Evolutionary conservation across 768 basidiomycete species (phyloP), one percentile per base, ranked within the genome.

Genomic region (Lactarius tabidus): DNA sequence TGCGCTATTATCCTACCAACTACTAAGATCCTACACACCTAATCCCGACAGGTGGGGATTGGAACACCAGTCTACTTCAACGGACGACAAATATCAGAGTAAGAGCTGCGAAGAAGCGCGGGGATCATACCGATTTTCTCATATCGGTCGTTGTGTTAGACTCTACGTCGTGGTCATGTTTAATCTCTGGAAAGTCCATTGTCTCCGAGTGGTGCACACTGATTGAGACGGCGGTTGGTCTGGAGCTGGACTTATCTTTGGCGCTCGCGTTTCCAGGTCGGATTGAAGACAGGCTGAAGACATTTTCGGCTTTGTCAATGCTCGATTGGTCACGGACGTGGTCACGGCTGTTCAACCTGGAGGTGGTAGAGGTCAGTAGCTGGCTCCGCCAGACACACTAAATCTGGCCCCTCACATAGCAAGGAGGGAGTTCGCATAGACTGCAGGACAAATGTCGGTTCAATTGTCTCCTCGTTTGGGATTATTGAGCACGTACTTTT

Each of bases 371-470:
- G 29, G 58, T 63, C 61, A 63, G 36, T 14, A 53, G n/a, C 17
- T 9, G 28, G 33, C 29, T n/a, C 33, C 26, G 12, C 1, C 26
- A 18, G 51, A 18, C 29, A 7, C 26, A 23, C n/a, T 45, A 38
- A n/a, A 26, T 59, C n/a, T 29, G 20, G 20, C 56, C 74, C 75
- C 41, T 74, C 74, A 83, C 82, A 81, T 77, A 52, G 81, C 81
- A n/a, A 84, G 72, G 31, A 81, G 70, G 1, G 81, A 82, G 67
- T 83, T 84, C 26, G 83, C 81, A 66, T 84, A 82, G 67, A 80
- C 82, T 83, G 60, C n/a, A n/a, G n/a, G n/a, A 45, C 10, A 12
- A 41, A 18, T n/a, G 29, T 68, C 57, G 56, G 26, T 59, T 14
- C 15, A 55, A 41, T 4, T 26, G 15, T 18, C 23, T n/a, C n/a